A percentile compares a stretch with the other conserved stretches of the same genome.
Conservation (phyloP, 345 rosid genomes). For the Aethionema arabicum region DNA sequence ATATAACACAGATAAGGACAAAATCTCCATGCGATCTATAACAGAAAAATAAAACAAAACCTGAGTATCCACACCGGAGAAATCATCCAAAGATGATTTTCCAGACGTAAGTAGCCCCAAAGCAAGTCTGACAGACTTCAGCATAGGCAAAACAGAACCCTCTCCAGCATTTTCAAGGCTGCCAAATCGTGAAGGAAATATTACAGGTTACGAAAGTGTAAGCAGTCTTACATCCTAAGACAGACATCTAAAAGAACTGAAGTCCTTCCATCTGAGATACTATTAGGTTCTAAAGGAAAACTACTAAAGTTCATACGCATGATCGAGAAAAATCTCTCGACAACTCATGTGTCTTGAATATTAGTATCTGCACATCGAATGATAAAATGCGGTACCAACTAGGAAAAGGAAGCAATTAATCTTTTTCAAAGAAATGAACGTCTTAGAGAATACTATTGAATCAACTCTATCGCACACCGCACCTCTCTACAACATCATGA, state of each 20-base stretch:
- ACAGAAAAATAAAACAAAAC: slow-evolving; percentile 36
- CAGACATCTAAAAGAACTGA: background rate
- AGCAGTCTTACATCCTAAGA: slow-evolving; percentile 12
- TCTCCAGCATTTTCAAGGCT: slow-evolving; percentile 99
- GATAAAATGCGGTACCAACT: slow-evolving; percentile 13
- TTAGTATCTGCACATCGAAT: slow-evolving; percentile 5
- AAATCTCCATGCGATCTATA: background rate
- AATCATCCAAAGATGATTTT: slow-evolving; percentile 46
- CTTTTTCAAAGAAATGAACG: background rate
- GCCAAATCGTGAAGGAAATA: slow-evolving; percentile 33
- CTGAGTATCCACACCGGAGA: slow-evolving; percentile 65
- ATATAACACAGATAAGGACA: slow-evolving; percentile 11
- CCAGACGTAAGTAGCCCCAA: slow-evolving; percentile 61
- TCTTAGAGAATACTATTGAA: slow-evolving; percentile 3
- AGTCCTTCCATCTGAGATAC: background rate
- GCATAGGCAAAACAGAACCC: slow-evolving; percentile 79
- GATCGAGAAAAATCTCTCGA: background rate
- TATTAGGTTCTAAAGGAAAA: slow-evolving; percentile 8
- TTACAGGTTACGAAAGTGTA: background rate
- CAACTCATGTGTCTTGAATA: slow-evolving; percentile 1
- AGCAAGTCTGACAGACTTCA: slow-evolving; percentile 73
- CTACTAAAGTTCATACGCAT: slow-evolving; percentile 3
- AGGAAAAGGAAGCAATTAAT: background rate
- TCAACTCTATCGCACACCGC: slow-evolving; percentile 22
- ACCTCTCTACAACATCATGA: slow-evolving; percentile 83